Evolutionary conservation across 192 early-diverging fungal species (phyloP).

Genomic region (Backusella mclennaniae): DNA sequence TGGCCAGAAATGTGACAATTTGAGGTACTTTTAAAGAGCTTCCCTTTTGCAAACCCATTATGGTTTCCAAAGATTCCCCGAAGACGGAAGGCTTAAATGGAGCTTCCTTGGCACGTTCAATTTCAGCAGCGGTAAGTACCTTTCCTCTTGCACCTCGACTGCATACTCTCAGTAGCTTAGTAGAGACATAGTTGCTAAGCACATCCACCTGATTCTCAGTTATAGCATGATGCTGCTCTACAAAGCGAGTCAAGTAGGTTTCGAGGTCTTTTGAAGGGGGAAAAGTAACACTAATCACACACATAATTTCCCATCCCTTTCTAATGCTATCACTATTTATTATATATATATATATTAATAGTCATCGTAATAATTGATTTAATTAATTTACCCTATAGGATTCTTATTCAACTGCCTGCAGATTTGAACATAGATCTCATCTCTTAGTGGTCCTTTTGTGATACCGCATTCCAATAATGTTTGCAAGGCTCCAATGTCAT

Average conservation of each 20-base stretch:
- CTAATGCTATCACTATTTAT: slow-evolving; percentile 56
- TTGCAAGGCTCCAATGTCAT: slow-evolving; percentile 62
- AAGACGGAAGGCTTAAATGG: slow-evolving; percentile 87
- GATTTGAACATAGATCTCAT: slow-evolving; percentile 94
- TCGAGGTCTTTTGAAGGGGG: slow-evolving; percentile 89
- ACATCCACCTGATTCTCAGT: slow-evolving; percentile 48
- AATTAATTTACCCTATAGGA: slow-evolving; percentile 52
- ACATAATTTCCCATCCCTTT: slow-evolving; percentile 87
- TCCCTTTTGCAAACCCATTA: slow-evolving; percentile 69
- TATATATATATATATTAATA: background rate
- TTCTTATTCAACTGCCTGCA: slow-evolving; percentile 87
- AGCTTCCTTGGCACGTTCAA: slow-evolving; percentile 73
- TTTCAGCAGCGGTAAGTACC: slow-evolving; percentile 65
- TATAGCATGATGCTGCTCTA: slow-evolving; percentile 57
- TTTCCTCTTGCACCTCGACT: slow-evolving; percentile 82
- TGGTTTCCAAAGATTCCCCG: slow-evolving; percentile 82
- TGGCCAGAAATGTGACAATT: slow-evolving; percentile 78
- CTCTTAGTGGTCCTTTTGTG: slow-evolving; percentile 68
- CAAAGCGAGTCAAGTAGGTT: slow-evolving; percentile 78
- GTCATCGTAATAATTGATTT: background rate
- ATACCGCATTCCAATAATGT: slow-evolving; percentile 79
- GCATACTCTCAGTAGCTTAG: slow-evolving; percentile 64
- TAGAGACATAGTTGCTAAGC: slow-evolving; percentile 45
- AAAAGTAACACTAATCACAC: slow-evolving; percentile 82
- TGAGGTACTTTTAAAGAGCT: slow-evolving; percentile 64